phyloP scores from a whole-genome alignment of 2,329 filamentous ascomycete species.

The Penicillium sp. region DNA sequence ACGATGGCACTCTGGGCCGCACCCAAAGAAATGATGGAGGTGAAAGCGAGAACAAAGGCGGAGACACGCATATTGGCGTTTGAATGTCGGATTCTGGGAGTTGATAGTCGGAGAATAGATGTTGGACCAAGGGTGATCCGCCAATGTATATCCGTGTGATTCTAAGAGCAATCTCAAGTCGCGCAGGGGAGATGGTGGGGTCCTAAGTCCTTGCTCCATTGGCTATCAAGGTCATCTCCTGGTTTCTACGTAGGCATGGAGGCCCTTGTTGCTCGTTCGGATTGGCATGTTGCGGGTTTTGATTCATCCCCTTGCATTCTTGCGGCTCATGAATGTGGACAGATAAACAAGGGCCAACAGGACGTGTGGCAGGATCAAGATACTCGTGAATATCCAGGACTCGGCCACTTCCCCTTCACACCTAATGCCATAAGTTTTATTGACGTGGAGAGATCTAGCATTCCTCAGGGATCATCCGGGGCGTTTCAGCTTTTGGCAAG shows the following conservation, averaged over 20 bases:
- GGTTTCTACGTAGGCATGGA: constrained; percentile 10
- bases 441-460: background rate
- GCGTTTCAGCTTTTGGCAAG: background rate
- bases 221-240: constrained; percentile 1
- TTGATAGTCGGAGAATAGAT: background rate
- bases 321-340: constrained; percentile 17
- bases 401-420: background rate
- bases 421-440: background rate
- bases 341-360: constrained; percentile 15
- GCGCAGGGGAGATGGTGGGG: constrained; percentile 2
- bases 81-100: background rate
- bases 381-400: background rate
- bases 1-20: constrained; percentile 5
- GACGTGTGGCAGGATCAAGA: constrained; percentile 1
- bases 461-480: background rate
- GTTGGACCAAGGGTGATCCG: background rate
- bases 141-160: constrained; percentile 9
- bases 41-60: constrained; percentile 10
- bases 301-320: constrained; percentile 24
- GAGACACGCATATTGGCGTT: constrained; percentile 21
- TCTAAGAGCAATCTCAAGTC: constrained; percentile 1
- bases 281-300: constrained; percentile 14
- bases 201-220: constrained; percentile 17
- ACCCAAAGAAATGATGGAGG: constrained; percentile 16
- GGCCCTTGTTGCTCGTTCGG: background rate